Evolutionary conservation across 352 stramenopile genomes (phyloP).

Genomic region (Phytophthora chlamydospora): DNA sequence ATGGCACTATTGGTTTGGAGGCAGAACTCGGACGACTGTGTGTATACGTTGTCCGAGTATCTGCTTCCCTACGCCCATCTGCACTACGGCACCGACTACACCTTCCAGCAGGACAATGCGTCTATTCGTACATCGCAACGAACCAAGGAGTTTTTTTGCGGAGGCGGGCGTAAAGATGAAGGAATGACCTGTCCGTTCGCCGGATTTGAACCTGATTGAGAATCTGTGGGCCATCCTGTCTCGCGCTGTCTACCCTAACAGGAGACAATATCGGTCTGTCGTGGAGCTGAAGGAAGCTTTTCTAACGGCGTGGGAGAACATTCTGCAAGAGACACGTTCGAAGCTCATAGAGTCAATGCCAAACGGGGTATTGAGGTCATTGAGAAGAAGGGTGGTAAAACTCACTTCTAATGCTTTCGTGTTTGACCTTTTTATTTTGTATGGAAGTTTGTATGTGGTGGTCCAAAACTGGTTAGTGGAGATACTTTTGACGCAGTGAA

Average conservation of each 20-base stretch:
- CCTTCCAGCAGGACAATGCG: conserved; percentile 39
- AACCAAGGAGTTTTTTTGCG: conserved; percentile 23
- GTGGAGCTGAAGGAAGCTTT: not conserved
- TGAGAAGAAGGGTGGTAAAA: too few relatives aligned
- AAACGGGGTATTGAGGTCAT: too few relatives aligned
- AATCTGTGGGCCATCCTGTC: conserved; percentile 27
- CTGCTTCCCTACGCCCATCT: conserved; percentile 27
- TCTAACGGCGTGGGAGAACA: not conserved
- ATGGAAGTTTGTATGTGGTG: too few relatives aligned
- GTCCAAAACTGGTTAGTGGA: too few relatives aligned
- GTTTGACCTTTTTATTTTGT: too few relatives aligned
- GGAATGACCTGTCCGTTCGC: conserved; percentile 21
- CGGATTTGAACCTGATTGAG: conserved; percentile 36
- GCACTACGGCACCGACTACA: conserved; percentile 23
- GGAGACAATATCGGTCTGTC: conserved; percentile 6
- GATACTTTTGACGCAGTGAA: too few relatives aligned
- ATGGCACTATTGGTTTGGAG: conserved; percentile 14
- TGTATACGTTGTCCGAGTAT: conserved; percentile 28
- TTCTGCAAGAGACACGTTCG: too few relatives aligned
- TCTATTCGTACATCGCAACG: conserved; percentile 20
- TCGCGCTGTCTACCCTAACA: conserved; percentile 21
- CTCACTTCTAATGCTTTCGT: too few relatives aligned
- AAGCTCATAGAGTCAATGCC: too few relatives aligned
- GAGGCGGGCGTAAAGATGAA: conserved; percentile 13
- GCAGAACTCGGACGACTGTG: conserved; percentile 28